Conservation (phyloP, 1,139 yeast species). For the Nematodospora anomalae region DNA sequence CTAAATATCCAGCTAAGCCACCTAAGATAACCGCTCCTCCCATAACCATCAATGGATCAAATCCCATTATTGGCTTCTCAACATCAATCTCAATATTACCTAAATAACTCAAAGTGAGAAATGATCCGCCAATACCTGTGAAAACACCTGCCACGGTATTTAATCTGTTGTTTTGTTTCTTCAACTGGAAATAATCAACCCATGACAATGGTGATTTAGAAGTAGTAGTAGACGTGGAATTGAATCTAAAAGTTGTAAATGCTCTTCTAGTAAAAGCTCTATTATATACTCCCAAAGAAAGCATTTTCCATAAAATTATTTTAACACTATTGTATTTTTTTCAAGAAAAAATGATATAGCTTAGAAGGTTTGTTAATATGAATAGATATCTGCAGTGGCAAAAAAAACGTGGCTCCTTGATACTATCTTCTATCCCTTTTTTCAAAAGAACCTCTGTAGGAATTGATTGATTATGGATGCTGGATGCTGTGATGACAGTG, state of each 20-base stretch:
- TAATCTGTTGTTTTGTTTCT: conserved; percentile 72
- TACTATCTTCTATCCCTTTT: no score
- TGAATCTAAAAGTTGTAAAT: conserved; percentile 20
- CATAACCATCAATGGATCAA: conserved; percentile 81
- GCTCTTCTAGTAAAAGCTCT: conserved; percentile 11
- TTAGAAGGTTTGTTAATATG: no score
- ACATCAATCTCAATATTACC: conserved; percentile 83
- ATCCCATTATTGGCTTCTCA: conserved; percentile 77
- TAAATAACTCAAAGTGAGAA: conserved; percentile 71
- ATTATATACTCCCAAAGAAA: conserved; percentile 13
- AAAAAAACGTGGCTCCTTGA: no score
- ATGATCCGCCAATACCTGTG: conserved; percentile 68
- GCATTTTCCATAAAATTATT: conserved; percentile 12
- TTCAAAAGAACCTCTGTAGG: no score
- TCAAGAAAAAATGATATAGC: no score
- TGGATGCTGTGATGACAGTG: no score
- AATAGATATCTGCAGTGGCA: no score
- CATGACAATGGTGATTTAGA: conserved; percentile 48
- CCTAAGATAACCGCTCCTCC: conserved; percentile 65
- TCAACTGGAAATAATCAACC: conserved; percentile 75
- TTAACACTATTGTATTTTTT: no score
- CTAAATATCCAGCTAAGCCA: conserved; percentile 75
- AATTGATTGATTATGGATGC: no score
- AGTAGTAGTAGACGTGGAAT: conserved; percentile 20
- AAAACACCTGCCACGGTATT: conserved; percentile 66